These are phyloP conservation scores for Quercus variabilis DNA, from an alignment of 306 rosid genomes.

Conservation along the genomic window DNA sequence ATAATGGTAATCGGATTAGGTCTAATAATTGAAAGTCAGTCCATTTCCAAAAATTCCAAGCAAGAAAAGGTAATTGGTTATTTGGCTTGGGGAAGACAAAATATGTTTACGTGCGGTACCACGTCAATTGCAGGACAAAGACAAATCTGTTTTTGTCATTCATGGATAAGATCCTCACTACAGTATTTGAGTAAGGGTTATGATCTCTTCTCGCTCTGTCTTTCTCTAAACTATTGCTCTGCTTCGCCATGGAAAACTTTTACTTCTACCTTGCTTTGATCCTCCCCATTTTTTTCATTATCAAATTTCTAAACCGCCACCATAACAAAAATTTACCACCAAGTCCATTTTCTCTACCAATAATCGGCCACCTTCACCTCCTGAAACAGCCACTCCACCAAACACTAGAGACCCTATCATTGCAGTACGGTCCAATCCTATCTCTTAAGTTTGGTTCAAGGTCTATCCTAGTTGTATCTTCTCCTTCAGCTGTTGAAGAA, in stretches of 20 bases:
- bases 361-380: conserved; percentile 48
- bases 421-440: conserved; percentile 22
- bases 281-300: not conserved
- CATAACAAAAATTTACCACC: conserved; percentile 33
- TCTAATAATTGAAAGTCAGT: too few relatives aligned
- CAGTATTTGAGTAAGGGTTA: too few relatives aligned
- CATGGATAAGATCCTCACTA: too few relatives aligned
- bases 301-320: not conserved
- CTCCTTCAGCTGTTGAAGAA: conserved; percentile 36
- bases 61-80: too few relatives aligned
- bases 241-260: not conserved
- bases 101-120: too few relatives aligned
- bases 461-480: conserved; percentile 34
- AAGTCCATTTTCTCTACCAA: conserved; percentile 34
- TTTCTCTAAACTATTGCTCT: not conserved
- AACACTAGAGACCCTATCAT: conserved; percentile 14
- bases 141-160: too few relatives aligned
- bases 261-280: not conserved
- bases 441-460: conserved; percentile 29
- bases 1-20: too few relatives aligned
- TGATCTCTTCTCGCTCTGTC: not conserved
- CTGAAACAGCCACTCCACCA: conserved; percentile 23
- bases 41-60: too few relatives aligned
- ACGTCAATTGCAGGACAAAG: too few relatives aligned
- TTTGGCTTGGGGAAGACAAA: too few relatives aligned